Conservation (phyloP, 1,139 yeast species). For the Debaryomyces coudertii region DNA sequence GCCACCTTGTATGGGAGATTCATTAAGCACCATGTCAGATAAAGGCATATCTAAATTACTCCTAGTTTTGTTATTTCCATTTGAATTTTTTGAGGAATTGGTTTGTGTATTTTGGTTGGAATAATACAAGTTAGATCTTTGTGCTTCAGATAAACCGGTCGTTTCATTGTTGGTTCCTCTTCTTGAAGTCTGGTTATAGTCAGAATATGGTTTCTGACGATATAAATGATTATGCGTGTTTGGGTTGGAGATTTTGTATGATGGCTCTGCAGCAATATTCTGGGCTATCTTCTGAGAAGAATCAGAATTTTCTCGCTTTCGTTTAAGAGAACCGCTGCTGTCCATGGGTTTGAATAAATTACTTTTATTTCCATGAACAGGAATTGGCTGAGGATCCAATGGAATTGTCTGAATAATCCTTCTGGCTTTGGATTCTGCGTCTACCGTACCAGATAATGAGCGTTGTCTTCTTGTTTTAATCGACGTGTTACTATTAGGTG, state of each 20-base stretch:
- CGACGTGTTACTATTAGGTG: conserved; percentile 42
- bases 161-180: background rate
- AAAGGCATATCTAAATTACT: conserved; percentile 1
- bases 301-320: background rate
- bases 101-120: background rate
- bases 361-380: conserved; percentile 41
- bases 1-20: conserved; percentile 37
- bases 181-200: background rate
- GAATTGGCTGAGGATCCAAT: conserved; percentile 77
- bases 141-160: background rate
- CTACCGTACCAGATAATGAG: conserved; percentile 53
- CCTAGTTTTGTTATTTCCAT: background rate
- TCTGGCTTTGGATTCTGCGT: conserved; percentile 73
- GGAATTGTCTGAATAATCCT: conserved; percentile 77
- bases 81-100: background rate
- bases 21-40: conserved; percentile 20
- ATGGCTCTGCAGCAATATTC: background rate
- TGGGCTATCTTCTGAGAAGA: conserved; percentile 14
- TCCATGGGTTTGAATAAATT: conserved; percentile 45
- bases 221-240: background rate
- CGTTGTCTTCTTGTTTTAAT: conserved; percentile 42
- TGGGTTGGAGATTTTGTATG: background rate
- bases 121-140: background rate
- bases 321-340: conserved; percentile 32
- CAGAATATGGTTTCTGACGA: background rate